A percentile compares a stretch with the other conserved stretches of the same genome.
phyloP scores from a whole-genome alignment of 208 protist genomes.

The Trypanosoma boissoni region DNA sequence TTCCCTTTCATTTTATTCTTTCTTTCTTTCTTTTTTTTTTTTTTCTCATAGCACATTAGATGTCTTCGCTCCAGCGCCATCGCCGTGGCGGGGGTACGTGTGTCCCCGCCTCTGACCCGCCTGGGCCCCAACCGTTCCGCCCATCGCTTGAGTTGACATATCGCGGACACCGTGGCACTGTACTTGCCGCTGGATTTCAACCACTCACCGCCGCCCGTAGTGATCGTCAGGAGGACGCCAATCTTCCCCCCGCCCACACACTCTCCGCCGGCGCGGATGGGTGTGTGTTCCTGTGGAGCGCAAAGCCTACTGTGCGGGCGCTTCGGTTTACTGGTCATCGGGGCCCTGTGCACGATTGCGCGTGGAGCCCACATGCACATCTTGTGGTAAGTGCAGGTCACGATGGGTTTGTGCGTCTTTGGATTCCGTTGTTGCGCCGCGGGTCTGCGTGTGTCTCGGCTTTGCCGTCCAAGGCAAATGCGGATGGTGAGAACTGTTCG shows the following conservation, averaged over 20 bases:
- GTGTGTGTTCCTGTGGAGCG: conserved; percentile 86
- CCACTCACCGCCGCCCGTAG: too few species aligned
- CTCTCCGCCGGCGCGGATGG: conserved; percentile 74
- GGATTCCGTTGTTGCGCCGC: conserved; percentile 57
- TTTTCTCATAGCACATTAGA: conserved; percentile 13
- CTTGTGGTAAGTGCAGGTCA: conserved; percentile 72
- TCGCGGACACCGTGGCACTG: conserved; percentile 61
- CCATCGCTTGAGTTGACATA: conserved; percentile 74
- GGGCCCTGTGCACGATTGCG: conserved; percentile 63
- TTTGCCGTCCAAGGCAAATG: background rate
- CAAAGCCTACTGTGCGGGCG: conserved; percentile 58
- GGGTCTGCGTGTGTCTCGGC: background rate
- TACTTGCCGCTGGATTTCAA: conserved; percentile 56
- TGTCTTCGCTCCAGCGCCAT: too few species aligned
- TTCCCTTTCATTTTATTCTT: background rate
- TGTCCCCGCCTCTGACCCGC: conserved; percentile 4
- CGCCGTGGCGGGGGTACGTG: too few species aligned
- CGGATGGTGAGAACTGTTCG: conserved; percentile 21
- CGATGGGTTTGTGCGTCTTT: conserved; percentile 85
- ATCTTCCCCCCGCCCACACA: conserved; percentile 27
- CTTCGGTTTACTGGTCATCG: conserved; percentile 77
- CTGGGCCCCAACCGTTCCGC: conserved; percentile 16
- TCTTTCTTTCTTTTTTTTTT: conserved; percentile 4
- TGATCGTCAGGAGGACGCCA: too few species aligned
- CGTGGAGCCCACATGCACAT: conserved; percentile 40